phyloP scores from a whole-genome alignment of 208 protist species.

The Leishmania tropica region DNA sequence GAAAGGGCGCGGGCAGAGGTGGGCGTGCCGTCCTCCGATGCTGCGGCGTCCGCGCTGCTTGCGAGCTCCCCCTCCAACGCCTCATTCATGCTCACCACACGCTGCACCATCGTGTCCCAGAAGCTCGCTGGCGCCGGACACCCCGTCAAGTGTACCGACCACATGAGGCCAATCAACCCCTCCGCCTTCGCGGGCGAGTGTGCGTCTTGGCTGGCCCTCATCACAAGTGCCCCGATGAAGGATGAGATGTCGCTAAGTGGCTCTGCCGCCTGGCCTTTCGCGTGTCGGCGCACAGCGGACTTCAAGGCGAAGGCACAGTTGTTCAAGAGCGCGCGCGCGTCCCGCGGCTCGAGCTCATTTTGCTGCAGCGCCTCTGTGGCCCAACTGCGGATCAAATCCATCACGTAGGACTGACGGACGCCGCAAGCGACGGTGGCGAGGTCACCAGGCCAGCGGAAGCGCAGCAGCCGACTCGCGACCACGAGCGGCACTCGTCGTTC shows the following conservation, averaged over 20 bases:
- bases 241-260: neutral
- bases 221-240: slow-evolving; percentile 57
- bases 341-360: slow-evolving; percentile 23
- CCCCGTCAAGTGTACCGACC: slow-evolving; percentile 48
- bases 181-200: slow-evolving; percentile 36
- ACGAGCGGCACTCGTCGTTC: slow-evolving; percentile 42
- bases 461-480: slow-evolving; percentile 53
- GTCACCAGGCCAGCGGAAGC: slow-evolving; percentile 42
- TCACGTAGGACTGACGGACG: slow-evolving; percentile 43
- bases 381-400: slow-evolving; percentile 43
- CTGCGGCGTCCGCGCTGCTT: neutral
- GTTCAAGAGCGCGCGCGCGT: slow-evolving; percentile 50
- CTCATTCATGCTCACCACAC: slow-evolving; percentile 53
- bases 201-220: slow-evolving; percentile 42
- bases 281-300: neutral
- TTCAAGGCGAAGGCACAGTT: slow-evolving; percentile 39
- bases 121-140: slow-evolving; percentile 61
- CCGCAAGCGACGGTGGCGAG: slow-evolving; percentile 31
- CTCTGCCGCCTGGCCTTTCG: neutral
- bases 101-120: slow-evolving; percentile 53
- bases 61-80: slow-evolving; percentile 29
- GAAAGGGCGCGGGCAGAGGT: neutral
- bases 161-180: slow-evolving; percentile 67
- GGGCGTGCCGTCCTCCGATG: neutral
- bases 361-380: slow-evolving; percentile 37